Base-by-base conservation (phyloP, 140 eudicot species). In the Oenanthe javanica region DNA sequence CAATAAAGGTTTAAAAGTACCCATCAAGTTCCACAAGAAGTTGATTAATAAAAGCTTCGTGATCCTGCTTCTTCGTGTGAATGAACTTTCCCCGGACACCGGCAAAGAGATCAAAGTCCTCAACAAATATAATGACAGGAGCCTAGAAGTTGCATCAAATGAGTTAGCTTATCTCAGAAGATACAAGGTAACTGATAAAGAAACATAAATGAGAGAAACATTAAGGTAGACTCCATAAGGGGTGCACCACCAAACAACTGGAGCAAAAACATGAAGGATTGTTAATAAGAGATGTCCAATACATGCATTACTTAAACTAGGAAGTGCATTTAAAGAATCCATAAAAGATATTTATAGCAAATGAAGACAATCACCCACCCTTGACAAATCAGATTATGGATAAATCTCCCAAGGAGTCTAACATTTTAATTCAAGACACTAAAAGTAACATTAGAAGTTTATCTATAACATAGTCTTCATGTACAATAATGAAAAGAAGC, bases 1-100 rank as follows among this genome's bases (percentile, higher is more conserved):
- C 38, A 74, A 47, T 45, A 40, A n/a, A 31, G 38, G 19, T n/a
- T 46, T 45, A 72, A 54, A 82, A 18, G 75, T 91, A 93, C 98
- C 98, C 98, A 84, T 94, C 98, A 86, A 94, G 98, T 85, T 94
- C 98, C 85, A 94, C 98, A 66, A 94, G 94, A 40, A 94, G 90
- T 85, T 94, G 98, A 84, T 91, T 94, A 83, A 94, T 94, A 75
- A 94, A 94, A 81, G 97, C 93, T 82, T 94, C 98, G 46, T 91
- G 98, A 80, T 94, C 98, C 87, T 91, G 98, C 82, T 91, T 90
- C 83, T 91, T 89, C 51, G 96, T 94, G 83, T 94, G 94, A 79
- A 91, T 76, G 84, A 84, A 86, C 86, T 87, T 87, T 48, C 98
- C 98, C 10, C 98, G 91, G 57, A 89, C 95, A 51, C 98, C 98